Evolutionary conservation across 2,329 filamentous ascomycete genomes (phyloP).

Genomic region (Neopestalotiopsis sp.): DNA sequence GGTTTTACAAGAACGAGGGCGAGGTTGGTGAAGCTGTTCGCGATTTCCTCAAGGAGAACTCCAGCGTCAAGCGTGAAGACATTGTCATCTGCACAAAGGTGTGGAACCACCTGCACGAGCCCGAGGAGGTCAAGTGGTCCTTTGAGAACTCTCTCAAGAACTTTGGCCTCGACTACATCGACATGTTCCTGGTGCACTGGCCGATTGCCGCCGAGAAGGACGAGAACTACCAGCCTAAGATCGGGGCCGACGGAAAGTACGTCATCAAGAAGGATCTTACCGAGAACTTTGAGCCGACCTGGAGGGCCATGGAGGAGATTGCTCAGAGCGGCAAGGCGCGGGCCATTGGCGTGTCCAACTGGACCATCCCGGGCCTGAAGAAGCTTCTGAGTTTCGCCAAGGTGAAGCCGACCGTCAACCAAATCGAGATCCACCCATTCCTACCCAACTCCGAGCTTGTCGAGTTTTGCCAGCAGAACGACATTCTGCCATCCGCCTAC

Average conservation of each 20-base stretch:
- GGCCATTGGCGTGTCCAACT: constrained; percentile 54
- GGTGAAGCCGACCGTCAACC: constrained; percentile 48
- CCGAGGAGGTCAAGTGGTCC: constrained; percentile 62
- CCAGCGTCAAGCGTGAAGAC: constrained; percentile 55
- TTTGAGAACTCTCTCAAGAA: constrained; percentile 58
- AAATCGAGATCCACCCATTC: constrained; percentile 54
- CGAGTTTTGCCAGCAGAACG: constrained; percentile 57
- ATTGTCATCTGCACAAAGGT: constrained; percentile 71
- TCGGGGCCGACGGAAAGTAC: constrained; percentile 53
- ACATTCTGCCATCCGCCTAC: constrained; percentile 59
- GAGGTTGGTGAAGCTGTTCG: constrained; percentile 65
- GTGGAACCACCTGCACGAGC: constrained; percentile 70
- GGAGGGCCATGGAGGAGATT: constrained; percentile 62
- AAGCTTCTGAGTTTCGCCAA: constrained; percentile 45
- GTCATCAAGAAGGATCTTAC: constrained; percentile 64
- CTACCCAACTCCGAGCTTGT: constrained; percentile 54
- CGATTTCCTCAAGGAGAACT: constrained; percentile 45
- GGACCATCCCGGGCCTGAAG: constrained; percentile 46
- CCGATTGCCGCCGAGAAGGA: constrained; percentile 52
- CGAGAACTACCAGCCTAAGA: constrained; percentile 47
- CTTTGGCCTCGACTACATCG: constrained; percentile 61
- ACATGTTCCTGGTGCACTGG: constrained; percentile 65
- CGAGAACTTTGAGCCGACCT: constrained; percentile 69
- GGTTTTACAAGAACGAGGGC: constrained; percentile 72
- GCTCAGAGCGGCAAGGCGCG: constrained; percentile 36